Conservation (phyloP, 768 basidiomycete species). For the Trametes punicea region DNA sequence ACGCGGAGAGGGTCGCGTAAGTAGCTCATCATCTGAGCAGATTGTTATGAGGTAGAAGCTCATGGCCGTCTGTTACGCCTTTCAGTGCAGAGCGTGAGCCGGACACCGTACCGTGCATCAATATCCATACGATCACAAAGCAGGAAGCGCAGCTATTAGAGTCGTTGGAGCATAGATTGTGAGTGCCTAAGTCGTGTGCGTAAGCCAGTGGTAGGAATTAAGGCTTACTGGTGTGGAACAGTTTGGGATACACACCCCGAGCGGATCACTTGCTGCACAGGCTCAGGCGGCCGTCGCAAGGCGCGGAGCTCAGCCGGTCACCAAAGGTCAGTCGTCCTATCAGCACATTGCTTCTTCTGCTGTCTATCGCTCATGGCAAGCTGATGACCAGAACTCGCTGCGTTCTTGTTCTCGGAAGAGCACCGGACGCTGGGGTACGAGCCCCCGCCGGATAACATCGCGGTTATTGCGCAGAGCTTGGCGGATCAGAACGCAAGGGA, state of each 20-base stretch:
- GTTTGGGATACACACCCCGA: conserved; percentile 4
- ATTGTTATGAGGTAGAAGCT: neutral
- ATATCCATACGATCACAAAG: conserved; percentile 13
- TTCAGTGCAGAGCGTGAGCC: conserved; percentile 3
- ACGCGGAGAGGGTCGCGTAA: conserved; percentile 22
- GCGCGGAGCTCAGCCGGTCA: neutral
- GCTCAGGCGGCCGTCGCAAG: conserved; percentile 2
- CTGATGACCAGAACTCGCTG: conserved; percentile 10
- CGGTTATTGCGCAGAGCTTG: conserved; percentile 20
- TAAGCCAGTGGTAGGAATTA: neutral
- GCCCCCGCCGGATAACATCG: conserved; percentile 21
- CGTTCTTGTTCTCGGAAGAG: conserved; percentile 22
- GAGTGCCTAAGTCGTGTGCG: neutral
- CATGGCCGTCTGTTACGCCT: conserved; percentile 12
- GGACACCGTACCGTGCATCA: conserved; percentile 1
- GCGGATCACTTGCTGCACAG: conserved; percentile 4
- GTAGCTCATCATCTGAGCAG: neutral
- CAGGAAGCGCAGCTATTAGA: neutral
- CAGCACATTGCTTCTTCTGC: neutral
- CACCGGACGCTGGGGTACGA: conserved; percentile 20
- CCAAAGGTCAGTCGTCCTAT: neutral
- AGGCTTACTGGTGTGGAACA: neutral
- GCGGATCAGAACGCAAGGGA: conserved; percentile 15
- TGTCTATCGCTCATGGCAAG: neutral
- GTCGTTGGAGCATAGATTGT: conserved; percentile 8